phyloP scores from a whole-genome alignment of 441 rosid genomes.

The Mallotus repandus region DNA sequence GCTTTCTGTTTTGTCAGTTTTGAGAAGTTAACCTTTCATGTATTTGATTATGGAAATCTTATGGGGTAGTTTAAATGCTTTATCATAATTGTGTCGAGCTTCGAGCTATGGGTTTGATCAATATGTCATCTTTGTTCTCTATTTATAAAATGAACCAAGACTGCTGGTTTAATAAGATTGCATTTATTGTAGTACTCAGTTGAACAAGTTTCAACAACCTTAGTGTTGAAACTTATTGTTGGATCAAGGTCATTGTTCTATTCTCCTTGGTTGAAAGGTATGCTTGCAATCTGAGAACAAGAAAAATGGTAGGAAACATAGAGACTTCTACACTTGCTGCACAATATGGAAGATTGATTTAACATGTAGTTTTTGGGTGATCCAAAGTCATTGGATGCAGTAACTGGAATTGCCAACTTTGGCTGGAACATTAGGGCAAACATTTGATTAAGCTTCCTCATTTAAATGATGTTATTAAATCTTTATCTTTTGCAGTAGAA shows the following conservation, averaged over 20 bases:
- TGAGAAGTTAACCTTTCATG: slow-evolving; percentile 5
- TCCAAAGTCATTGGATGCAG: background rate
- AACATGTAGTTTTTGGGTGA: background rate
- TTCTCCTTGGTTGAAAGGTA: background rate
- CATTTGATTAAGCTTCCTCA: slow-evolving; percentile 9
- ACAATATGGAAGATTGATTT: background rate
- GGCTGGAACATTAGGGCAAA: background rate
- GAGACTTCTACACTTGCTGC: background rate
- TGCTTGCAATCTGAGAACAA: background rate
- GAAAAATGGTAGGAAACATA: background rate
- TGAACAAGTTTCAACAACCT: background rate
- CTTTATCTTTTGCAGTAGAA: slow-evolving; percentile 50
- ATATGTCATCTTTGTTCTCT: background rate
- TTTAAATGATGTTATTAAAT: slow-evolving; percentile 16
- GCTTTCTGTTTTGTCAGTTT: slow-evolving; percentile 7
- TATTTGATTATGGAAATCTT: slow-evolving; percentile 1
- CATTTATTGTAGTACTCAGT: background rate
- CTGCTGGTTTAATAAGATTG: background rate
- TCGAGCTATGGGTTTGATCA: background rate
- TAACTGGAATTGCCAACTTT: slow-evolving; percentile 13
- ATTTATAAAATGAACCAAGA: background rate
- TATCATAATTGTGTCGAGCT: background rate
- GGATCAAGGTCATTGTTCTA: background rate
- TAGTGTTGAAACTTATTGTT: background rate
- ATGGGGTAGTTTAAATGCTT: background rate